phyloP scores from a whole-genome alignment of 2,329 filamentous ascomycete genomes.

The Microsporum ferrugineum region DNA sequence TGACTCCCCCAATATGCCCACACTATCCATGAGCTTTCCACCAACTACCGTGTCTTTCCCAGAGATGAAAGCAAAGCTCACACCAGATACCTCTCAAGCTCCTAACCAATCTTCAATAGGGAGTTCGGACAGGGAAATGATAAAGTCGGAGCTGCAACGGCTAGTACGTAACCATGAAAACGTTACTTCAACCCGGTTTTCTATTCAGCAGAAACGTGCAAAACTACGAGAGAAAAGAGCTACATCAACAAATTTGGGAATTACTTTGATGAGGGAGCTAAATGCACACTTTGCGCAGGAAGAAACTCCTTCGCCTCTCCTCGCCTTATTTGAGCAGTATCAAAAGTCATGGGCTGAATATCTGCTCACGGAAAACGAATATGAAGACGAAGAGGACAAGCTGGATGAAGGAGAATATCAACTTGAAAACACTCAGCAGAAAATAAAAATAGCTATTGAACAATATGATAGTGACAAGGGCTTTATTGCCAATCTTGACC shows the following conservation, averaged over 20 bases:
- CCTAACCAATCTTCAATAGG: not conserved
- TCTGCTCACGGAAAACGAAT: conserved; percentile 18
- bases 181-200: not conserved
- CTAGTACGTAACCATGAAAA: conserved; percentile 16
- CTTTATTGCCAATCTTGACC: not conserved
- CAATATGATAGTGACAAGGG: not conserved
- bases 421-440: conserved; percentile 16
- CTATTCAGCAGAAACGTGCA: conserved; percentile 11
- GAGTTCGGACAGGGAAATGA: not conserved
- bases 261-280: conserved; percentile 18
- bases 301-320: conserved; percentile 4
- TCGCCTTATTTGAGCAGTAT: conserved; percentile 15
- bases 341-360: conserved; percentile 18
- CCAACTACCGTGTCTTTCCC: not conserved
- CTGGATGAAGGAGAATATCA: conserved; percentile 20
- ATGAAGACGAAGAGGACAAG: conserved; percentile 20
- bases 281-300: conserved; percentile 11
- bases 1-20: not conserved
- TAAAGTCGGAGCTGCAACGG: conserved; percentile 11
- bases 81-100: not conserved
- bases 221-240: conserved; percentile 19
- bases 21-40: not conserved
- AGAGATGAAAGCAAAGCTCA: not conserved
- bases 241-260: conserved; percentile 16
- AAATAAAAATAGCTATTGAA: conserved; percentile 10